These are phyloP conservation scores for Mucor irregularis DNA, from an alignment of 371 early-diverging fungal genomes.

Conservation along the genomic window DNA sequence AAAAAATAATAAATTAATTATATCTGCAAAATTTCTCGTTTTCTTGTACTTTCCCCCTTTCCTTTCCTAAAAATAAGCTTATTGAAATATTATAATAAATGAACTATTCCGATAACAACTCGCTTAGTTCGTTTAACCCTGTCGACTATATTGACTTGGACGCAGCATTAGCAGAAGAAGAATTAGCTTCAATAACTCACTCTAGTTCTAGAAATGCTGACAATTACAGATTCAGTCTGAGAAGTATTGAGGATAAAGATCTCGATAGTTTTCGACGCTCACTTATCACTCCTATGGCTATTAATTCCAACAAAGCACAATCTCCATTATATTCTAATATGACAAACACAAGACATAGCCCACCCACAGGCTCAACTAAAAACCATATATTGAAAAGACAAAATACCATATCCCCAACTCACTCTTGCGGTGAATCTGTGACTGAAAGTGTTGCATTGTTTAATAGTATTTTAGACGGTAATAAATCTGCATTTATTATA, in stretches of 20 bases:
- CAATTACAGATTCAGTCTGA: slow-evolving; percentile 8
- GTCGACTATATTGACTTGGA: slow-evolving; percentile 20
- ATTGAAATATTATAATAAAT: too few species aligned
- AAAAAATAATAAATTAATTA: too few species aligned
- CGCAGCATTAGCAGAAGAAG: slow-evolving; percentile 9
- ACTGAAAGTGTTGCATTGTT: neutral
- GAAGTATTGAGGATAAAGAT: slow-evolving; percentile 13
- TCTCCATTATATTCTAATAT: neutral
- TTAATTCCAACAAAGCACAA: neutral
- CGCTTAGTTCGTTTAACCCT: neutral
- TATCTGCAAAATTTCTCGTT: too few species aligned
- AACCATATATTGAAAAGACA: too few species aligned
- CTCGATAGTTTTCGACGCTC: slow-evolving; percentile 4
- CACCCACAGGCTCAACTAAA: neutral
- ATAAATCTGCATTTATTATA: too few species aligned
- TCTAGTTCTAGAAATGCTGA: neutral
- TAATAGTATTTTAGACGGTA: neutral
- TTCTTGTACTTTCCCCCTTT: neutral
- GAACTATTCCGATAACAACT: neutral
- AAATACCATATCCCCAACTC: neutral
- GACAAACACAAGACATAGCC: neutral
- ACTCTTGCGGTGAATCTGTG: slow-evolving; percentile 19
- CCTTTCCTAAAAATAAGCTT: neutral
- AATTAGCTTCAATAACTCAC: neutral
- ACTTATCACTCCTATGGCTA: slow-evolving; percentile 20